phyloP scores from a whole-genome alignment of 345 rosid genomes.

The Camelina laxa region DNA sequence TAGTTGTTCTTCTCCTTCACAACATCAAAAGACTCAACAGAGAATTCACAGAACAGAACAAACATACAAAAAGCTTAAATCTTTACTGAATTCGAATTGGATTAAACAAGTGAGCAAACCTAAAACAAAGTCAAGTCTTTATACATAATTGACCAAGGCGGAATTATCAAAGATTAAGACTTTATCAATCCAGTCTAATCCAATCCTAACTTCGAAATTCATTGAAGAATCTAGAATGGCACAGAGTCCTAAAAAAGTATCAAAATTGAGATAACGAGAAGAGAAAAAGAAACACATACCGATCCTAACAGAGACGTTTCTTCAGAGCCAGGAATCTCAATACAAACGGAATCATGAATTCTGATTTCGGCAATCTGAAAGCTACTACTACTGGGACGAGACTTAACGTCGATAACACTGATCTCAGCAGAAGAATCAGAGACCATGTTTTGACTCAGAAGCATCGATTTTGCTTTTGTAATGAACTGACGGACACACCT shows the following conservation, averaged over 20 bases:
- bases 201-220: background rate
- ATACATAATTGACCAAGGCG: constrained; percentile 23
- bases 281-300: constrained; percentile 34
- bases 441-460: constrained; percentile 36
- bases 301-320: constrained; percentile 26
- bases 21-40: background rate
- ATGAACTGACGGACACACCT: constrained; percentile 28
- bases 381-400: constrained; percentile 16
- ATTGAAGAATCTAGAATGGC: constrained; percentile 7
- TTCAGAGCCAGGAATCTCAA: constrained; percentile 32
- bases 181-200: background rate
- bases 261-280: background rate
- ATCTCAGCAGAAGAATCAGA: constrained; percentile 35
- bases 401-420: constrained; percentile 35
- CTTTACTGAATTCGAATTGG: background rate
- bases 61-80: background rate
- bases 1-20: background rate
- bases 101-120: background rate
- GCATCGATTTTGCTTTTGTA: constrained; percentile 34
- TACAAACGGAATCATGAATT: constrained; percentile 33
- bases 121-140: background rate
- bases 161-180: background rate
- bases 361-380: constrained; percentile 39
- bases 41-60: background rate
- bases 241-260: constrained; percentile 14